Base-by-base conservation (phyloP, 192 early-diverging fungal species). In the Allomyces macrogynus region DNA sequence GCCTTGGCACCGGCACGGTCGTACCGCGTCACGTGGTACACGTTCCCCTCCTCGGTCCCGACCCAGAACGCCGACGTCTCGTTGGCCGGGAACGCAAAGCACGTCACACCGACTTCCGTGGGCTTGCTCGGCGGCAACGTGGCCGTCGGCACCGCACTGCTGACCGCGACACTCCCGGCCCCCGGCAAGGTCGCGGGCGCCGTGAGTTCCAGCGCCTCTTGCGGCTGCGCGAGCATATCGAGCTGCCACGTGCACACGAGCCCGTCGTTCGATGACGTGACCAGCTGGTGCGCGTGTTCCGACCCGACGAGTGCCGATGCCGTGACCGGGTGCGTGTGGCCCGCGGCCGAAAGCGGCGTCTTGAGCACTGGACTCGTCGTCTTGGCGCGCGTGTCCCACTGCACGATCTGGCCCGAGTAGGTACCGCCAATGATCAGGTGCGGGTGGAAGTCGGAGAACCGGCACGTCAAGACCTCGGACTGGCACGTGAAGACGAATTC, bases 291-390 rank as follows among this genome's bases (percentile, higher is more conserved):
- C 5, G 93, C 93, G 70, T 97, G 95, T 61, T 92, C 88, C 12
- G 92, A 93, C 25, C 95, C 97, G 16, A 95, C 87, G 68, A 97
- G 84, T 43, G 79, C 77, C 67, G 97, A 77, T 3, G 88, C 82
- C 66, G 91, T 93, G 18, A 99, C 87, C 0, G 97, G 97, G 72
- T 99, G 93, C 7, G 97, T 94, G 71, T 99, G 97, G 8, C 95
- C 94, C 49, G 80, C 84, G 24, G 85, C 87, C 3, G 93, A 89
- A 49, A 97, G 81, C 61, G 95, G 91, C 5, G 97, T 91, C 74
- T 93, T 92, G 32, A 93, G 82, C 26, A 95, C 89, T 7, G 97
- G 93, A 22, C 40, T 22, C 1, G 18, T 63, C 18, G 88, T 78
- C 70, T 95, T 95, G 20, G 90, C 80, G 24, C 97, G 83, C 60